A percentile compares a stretch with the other conserved stretches of the same genome.
Conservation (phyloP, 371 early-diverging fungal genomes). For the Conidiobolus coronatus region DNA sequence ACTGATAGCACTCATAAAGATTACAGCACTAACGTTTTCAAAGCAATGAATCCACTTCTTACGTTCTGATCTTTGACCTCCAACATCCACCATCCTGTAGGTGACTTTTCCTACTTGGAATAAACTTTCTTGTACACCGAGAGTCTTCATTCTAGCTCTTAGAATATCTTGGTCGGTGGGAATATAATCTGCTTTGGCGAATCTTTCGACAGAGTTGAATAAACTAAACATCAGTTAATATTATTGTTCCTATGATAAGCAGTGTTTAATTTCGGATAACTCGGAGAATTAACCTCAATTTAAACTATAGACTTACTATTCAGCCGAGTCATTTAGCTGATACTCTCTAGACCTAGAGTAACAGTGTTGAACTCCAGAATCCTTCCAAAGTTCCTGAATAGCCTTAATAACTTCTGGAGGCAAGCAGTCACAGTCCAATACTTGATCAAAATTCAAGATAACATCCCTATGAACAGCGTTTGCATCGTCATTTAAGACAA, state of each 20-base stretch:
- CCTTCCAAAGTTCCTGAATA: conserved; percentile 50
- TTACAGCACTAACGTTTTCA: conserved; percentile 80
- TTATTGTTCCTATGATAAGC: neutral
- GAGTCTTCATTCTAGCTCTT: conserved; percentile 58
- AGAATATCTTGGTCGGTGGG: conserved; percentile 76
- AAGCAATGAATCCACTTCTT: conserved; percentile 92
- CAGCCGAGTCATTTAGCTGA: conserved; percentile 66
- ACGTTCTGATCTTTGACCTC: conserved; percentile 77
- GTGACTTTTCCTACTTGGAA: conserved; percentile 58
- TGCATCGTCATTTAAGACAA: conserved; percentile 28
- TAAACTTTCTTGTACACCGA: conserved; percentile 68
- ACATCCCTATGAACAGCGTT: conserved; percentile 13
- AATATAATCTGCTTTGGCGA: conserved; percentile 40
- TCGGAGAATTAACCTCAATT: neutral
- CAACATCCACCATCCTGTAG: conserved; percentile 79
- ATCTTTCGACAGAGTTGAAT: conserved; percentile 67
- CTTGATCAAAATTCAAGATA: conserved; percentile 9
- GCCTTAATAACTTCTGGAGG: conserved; percentile 25
- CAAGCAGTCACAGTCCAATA: conserved; percentile 27
- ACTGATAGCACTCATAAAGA: conserved; percentile 81
- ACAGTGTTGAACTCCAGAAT: conserved; percentile 49
- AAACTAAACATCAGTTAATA: conserved; percentile 19
- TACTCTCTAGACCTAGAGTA: conserved; percentile 50
- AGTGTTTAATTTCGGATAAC: neutral
- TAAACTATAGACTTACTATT: conserved; percentile 27